These are phyloP conservation scores for Colletotrichum sp. DNA, from an alignment of 2,329 filamentous ascomycete species.

Conservation along the genomic window DNA sequence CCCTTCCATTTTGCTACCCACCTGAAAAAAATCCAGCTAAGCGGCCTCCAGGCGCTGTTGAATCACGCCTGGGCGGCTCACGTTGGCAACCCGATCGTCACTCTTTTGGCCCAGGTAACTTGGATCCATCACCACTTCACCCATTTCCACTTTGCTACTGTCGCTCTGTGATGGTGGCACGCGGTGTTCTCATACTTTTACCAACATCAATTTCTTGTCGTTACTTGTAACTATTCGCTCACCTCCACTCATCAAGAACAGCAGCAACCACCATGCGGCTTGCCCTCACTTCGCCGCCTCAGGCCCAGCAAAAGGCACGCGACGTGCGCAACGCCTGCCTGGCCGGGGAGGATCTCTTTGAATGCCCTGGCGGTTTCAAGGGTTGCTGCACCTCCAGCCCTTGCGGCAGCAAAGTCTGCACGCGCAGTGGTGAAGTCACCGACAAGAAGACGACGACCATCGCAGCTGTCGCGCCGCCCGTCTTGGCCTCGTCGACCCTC, in stretches of 20 bases:
- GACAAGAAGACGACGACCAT: not conserved
- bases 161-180: not conserved
- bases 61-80: not conserved
- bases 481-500: not conserved
- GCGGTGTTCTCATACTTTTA: not conserved
- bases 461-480: slow-evolving; percentile 8
- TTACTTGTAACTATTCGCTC: not conserved
- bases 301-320: not conserved
- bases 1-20: not conserved
- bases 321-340: slow-evolving; percentile 29
- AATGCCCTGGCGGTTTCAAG: slow-evolving; percentile 37
- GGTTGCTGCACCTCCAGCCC: slow-evolving; percentile 53
- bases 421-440: slow-evolving; percentile 26
- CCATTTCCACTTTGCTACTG: not conserved
- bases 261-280: slow-evolving; percentile 1
- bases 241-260: not conserved
- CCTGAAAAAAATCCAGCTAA: not conserved
- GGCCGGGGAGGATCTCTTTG: slow-evolving; percentile 37
- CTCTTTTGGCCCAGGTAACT: not conserved
- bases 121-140: not conserved
- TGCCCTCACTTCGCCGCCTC: not conserved
- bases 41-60: not conserved
- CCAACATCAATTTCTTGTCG: not conserved
- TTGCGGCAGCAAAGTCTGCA: slow-evolving; percentile 36
- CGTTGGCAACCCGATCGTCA: not conserved